These are phyloP conservation scores for Circinella umbellata DNA, from an alignment of 371 early-diverging fungal genomes.

Conservation along the genomic window DNA sequence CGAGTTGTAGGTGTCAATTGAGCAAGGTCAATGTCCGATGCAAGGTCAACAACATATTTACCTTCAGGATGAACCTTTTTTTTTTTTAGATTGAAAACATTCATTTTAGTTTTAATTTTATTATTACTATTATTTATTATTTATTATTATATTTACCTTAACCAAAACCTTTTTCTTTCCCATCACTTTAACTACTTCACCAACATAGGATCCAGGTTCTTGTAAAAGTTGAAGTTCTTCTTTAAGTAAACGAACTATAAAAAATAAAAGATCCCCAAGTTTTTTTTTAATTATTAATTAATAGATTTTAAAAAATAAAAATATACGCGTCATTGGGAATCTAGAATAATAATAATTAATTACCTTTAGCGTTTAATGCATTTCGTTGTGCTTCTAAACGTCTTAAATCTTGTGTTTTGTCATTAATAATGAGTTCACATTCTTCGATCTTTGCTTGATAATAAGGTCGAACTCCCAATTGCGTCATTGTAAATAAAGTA, in stretches of 20 bases:
- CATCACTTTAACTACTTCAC: conserved; percentile 99
- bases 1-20: conserved; percentile 95
- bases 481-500: conserved; percentile 10
- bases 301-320: too few relatives aligned
- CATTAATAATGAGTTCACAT: conserved; percentile 85
- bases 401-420: conserved; percentile 94
- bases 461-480: conserved; percentile 71
- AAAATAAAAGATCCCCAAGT: not conserved
- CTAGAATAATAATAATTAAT: too few relatives aligned
- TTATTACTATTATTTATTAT: too few relatives aligned
- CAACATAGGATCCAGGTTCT: conserved; percentile 98
- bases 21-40: conserved; percentile 89
- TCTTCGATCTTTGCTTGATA: conserved; percentile 87
- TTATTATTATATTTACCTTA: conserved; percentile 69
- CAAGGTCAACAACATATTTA: conserved; percentile 98
- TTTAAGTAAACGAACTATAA: conserved; percentile 92
- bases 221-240: conserved; percentile 98
- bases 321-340: too few relatives aligned
- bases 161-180: conserved; percentile 99
- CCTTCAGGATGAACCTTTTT: conserved; percentile 96
- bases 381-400: conserved; percentile 99
- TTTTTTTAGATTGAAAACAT: too few relatives aligned
- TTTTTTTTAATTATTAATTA: too few relatives aligned
- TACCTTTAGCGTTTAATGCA: conserved; percentile 95
- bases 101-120: too few relatives aligned